Percentiles rank a stretch among this genome's conserved stretches.
Evolutionary conservation across 2,329 filamentous ascomycete genomes (phyloP).

Genomic region (Canariomyces notabilis): DNA sequence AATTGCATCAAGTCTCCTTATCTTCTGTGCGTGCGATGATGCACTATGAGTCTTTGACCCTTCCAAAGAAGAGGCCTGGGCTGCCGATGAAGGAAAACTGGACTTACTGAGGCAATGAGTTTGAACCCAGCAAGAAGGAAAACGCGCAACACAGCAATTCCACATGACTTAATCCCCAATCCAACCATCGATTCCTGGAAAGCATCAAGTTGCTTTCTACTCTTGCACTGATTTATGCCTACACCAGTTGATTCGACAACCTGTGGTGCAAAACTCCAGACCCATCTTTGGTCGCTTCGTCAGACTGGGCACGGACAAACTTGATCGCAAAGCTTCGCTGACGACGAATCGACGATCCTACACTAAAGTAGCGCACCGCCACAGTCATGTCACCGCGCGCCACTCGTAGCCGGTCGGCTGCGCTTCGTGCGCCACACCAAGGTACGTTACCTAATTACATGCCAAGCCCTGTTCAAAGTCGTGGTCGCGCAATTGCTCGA

Average conservation of each 20-base stretch:
- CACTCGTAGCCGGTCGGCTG: background rate
- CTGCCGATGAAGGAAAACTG: slow-evolving; percentile 4
- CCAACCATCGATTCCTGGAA: background rate
- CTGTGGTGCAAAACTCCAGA: too few species aligned
- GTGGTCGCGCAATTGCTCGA: background rate
- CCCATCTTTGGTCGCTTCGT: too few species aligned
- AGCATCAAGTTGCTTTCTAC: too few species aligned
- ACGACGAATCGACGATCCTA: too few species aligned
- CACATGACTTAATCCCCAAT: background rate
- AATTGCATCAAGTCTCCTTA: slow-evolving; percentile 13
- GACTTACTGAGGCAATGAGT: background rate
- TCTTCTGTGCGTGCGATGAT: background rate
- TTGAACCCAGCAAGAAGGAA: background rate
- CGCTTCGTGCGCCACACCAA: too few species aligned
- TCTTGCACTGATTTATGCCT: too few species aligned
- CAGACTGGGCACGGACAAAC: background rate
- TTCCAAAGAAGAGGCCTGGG: background rate
- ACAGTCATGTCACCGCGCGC: background rate
- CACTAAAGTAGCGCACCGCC: too few species aligned
- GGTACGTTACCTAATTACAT: background rate
- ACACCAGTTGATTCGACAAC: too few species aligned
- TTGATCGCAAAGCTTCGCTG: too few species aligned
- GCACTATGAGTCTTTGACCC: background rate
- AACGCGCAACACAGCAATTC: background rate
- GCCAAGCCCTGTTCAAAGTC: background rate